Evolutionary conservation across 2,329 filamentous ascomycete genomes (phyloP).

Genomic region (Claviceps sorghi): DNA sequence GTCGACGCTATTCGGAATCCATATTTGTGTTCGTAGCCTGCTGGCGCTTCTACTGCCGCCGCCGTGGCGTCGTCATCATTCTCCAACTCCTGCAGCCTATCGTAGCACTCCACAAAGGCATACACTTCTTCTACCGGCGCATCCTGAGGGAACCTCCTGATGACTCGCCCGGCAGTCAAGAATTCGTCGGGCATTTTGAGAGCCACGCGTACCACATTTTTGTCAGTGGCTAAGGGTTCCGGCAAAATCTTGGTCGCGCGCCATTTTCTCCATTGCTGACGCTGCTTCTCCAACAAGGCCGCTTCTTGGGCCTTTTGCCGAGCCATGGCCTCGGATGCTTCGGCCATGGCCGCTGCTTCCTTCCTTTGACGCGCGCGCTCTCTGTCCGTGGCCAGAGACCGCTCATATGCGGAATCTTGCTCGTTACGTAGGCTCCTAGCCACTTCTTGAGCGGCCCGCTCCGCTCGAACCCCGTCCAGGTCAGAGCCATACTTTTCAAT

Average conservation of each 20-base stretch:
- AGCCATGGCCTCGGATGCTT: constrained; percentile 49
- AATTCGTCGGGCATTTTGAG: constrained; percentile 45
- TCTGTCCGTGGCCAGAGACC: constrained; percentile 73
- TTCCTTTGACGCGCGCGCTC: constrained; percentile 64
- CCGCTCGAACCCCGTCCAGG: constrained; percentile 57
- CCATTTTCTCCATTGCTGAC: constrained; percentile 67
- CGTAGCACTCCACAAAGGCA: constrained; percentile 88
- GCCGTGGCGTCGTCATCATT: constrained; percentile 13
- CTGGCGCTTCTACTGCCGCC: constrained; percentile 3
- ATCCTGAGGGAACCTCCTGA: constrained; percentile 58
- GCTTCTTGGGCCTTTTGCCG: constrained; percentile 49
- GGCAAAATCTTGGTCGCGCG: constrained; percentile 49
- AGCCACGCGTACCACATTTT: constrained; percentile 58
- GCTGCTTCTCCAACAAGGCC: constrained; percentile 27
- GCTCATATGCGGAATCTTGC: constrained; percentile 88
- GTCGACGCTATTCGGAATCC: constrained; percentile 73
- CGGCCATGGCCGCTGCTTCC: constrained; percentile 60
- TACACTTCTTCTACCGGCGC: constrained; percentile 77
- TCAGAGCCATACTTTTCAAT: constrained; percentile 65
- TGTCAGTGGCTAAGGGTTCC: constrained; percentile 50
- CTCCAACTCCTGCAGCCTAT: constrained; percentile 45
- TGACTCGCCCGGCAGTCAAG: constrained; percentile 52
- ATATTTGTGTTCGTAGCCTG: constrained; percentile 61
- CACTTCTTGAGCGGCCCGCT: constrained; percentile 65
- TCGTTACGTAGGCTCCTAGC: constrained; percentile 69